Base-by-base conservation (phyloP, 139 green algal species). In the Chlamydomonas sphaeroides region DNA sequence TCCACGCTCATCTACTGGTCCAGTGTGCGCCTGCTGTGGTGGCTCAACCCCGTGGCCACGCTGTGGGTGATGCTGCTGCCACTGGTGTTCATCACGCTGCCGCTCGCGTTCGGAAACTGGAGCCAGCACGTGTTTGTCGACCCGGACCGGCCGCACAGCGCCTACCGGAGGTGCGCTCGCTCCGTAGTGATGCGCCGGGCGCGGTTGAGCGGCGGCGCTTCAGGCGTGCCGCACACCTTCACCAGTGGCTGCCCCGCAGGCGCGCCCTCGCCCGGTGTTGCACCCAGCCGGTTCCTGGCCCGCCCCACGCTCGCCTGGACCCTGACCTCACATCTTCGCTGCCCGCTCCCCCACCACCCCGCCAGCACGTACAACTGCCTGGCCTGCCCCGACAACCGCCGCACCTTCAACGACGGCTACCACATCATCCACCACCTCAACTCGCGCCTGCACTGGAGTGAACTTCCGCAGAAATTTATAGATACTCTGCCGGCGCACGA, bases 71-170 rank as follows among this genome's bases (percentile, higher is more conserved):
- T 98, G 17, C 14, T 95, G 35, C 20, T 97, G 32, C 96, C 96
- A 8, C 93, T 94, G 48, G 48, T 92, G 10, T 28, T 98, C 0
- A 87, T 90, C 26, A 94, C 90, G 7, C 85, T 98, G 11, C 90
- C 92, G 0, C 86, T 98, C 36, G 97, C 96, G 94, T 95, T 98
- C 85, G 95, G 95, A 45, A 98, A 98, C 87, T 98, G 94, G 93
- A 93, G 85, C 68, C 96, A 98, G 90, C 96, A 98, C 88, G 84
- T 96, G 0, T 98, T 98, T 76, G 79, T 98, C 1, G 85, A 98
- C 56, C 88, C 92, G 0, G 51, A 68, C 1, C n/a, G 42, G 0
- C 88, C 94, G 33, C 62, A 41, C 8, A 72, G 65, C 42, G 41
- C 8, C 6, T 82, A 82, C 62, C 42, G 75, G 20, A 82, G 62